Evolutionary conservation across 2,329 filamentous ascomycete species (phyloP).

Genomic region (Helotiales sp.): DNA sequence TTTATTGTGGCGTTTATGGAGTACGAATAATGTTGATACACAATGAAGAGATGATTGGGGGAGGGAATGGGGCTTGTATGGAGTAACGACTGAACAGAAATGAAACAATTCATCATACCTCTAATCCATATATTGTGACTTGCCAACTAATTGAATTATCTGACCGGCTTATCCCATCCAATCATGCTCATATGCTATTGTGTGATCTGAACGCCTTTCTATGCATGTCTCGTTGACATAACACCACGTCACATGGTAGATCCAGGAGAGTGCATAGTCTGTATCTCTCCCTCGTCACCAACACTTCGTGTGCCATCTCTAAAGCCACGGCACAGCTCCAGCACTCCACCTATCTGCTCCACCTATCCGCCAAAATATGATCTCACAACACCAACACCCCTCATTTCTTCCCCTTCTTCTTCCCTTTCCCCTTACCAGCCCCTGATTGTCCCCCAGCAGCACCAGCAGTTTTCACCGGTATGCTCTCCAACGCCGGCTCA

Average conservation of each 20-base stretch:
- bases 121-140: neutral
- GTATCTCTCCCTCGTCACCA: no score
- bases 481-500: constrained; percentile 29
- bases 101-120: constrained; percentile 8
- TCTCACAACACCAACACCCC: neutral
- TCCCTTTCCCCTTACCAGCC: constrained; percentile 56
- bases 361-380: neutral
- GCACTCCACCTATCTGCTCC: neutral
- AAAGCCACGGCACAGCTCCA: no score
- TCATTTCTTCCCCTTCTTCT: constrained; percentile 72
- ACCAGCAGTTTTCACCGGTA: constrained; percentile 55
- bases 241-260: no score
- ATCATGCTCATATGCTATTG: constrained; percentile 3
- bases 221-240: constrained; percentile 17
- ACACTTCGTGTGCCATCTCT: no score
- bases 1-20: constrained; percentile 29
- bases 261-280: no score
- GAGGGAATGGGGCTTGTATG: constrained; percentile 16
- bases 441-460: constrained; percentile 20
- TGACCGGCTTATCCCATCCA: neutral
- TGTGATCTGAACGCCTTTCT: constrained; percentile 5
- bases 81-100: constrained; percentile 19
- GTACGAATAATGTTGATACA: constrained; percentile 21
- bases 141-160: neutral
- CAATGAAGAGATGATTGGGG: constrained; percentile 16